Evolutionary conservation across 148 eudicot species (phyloP), one percentile per base, ranked within the genome.

Genomic region (Hydrangea macrophylla): DNA sequence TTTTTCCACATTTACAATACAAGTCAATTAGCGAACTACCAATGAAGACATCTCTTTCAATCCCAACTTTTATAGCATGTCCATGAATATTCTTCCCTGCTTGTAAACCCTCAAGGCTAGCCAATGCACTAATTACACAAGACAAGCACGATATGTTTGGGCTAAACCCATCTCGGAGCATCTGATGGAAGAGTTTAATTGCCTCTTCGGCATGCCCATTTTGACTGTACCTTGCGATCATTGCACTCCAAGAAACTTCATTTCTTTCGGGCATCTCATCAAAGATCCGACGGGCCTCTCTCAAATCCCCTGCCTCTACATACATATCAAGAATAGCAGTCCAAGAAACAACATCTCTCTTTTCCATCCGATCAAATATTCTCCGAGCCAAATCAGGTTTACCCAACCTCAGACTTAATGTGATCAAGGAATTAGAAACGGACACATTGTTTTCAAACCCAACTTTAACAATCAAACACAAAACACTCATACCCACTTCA

Each of bases 201-300:
- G 89, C 86, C 71, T 85, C 82, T 62, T 69, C 77, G 0, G 72
- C 31, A 44, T 75, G 20, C 25, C 86, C 86, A 64, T 80, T 58
- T 70, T 82, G 86, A 40, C 80, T 66, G 33, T 78, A 85, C 64
- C 89, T 78, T 17, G 89, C 56, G 57, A 82, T 85, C 77, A 85
- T 85, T 28, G 81, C 79, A 78, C 86, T 82, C 86, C 89, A 85
- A 37, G 84, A 67, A 62, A 85, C 86, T 44, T 80, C 84, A 62
- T 85, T 85, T 59, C 79, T 85, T 60, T 73, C 80, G 0, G 86
- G 86, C 84, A 85, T 85, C 22, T 72, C 71, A 44, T 82, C 84
- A 60, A 85, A 85, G 17, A 85, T 36, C 65, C 75, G 69, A 28
- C 80, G 86, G 65, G 84, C 89, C 69, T 78, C 86, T 55, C 15